Evolutionary conservation across 2,329 filamentous ascomycete genomes (phyloP), one percentile per base, ranked within the genome.

Genomic region (Colletotrichum simmondsii): DNA sequence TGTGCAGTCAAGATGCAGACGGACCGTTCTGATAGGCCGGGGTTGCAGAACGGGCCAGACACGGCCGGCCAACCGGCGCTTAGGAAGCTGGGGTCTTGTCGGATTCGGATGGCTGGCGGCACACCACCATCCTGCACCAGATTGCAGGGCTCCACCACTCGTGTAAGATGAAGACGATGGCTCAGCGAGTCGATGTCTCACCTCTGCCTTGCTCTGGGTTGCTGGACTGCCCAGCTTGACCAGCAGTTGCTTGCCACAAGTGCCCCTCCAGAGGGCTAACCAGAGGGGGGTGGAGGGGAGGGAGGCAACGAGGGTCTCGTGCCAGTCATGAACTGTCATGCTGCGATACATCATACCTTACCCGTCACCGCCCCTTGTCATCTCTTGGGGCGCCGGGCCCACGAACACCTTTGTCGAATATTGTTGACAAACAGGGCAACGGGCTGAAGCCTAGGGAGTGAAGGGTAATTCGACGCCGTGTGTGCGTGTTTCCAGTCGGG

Each of bases 171-270:
- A 79, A 79, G 75, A 81, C 77, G 79, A 79, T 81, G 79, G 81
- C 80, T 80, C 80, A 83, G 82, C 83, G 81, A 83, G 81, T 83
- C 80, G 79, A 83, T 86, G 85, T 86, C 84, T 86, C 83, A 83
- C 79, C 82, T 72, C 80, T 83, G 81, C 82, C 82, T 82, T 85
- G 83, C 79, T 83, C 76, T 73, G 74, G 75, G 75, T 76, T 77
- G 75, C 74, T 74, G 67, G 65, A 68, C 37, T 42, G 72, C 66
- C 68, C 60, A 65, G 66, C 54, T 72, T 70, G 66, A 70, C 70
- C 70, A 75, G 78, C 77, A 78, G 79, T 76, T 80, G 80, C 79
- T 82, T 79, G 83, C 83, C 84, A 84, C 83, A 82, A 76, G 75
- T 74, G 35, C 24, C 54, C 66, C 54, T 76, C 70, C 78, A 12